Evolutionary conservation across 371 early-diverging fungal genomes (phyloP).

Genomic region (Nematocida sp.): DNA sequence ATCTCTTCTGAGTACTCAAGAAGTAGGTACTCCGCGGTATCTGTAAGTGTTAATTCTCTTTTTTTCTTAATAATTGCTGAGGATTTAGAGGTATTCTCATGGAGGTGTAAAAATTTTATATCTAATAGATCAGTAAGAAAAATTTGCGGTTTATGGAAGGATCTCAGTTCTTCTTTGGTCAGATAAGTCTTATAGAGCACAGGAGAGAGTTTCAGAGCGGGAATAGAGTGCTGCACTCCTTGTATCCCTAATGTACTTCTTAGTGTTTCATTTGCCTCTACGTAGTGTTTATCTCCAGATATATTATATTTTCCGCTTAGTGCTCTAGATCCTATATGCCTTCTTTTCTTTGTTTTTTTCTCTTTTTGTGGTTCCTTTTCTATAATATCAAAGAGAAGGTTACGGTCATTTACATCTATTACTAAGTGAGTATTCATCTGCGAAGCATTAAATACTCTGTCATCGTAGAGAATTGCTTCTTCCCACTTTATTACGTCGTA

Average conservation of each 20-base stretch:
- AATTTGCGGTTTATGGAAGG: conserved; percentile 83
- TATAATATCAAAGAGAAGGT: conserved; percentile 66
- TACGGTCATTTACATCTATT: conserved; percentile 65
- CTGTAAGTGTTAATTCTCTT: conserved; percentile 80
- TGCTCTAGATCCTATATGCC: conserved; percentile 49
- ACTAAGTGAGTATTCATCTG: conserved; percentile 54
- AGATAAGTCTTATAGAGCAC: conserved; percentile 80
- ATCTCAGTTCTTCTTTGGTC: conserved; percentile 77
- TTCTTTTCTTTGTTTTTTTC: conserved; percentile 59
- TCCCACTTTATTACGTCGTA: conserved; percentile 65
- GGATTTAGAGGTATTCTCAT: conserved; percentile 29
- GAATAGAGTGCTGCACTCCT: conserved; percentile 79
- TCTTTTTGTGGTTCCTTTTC: conserved; percentile 60
- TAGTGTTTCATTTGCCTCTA: conserved; percentile 69
- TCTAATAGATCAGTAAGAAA: conserved; percentile 67
- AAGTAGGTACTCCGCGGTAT: conserved; percentile 75
- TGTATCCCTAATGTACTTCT: conserved; percentile 76
- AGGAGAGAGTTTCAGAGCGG: conserved; percentile 79
- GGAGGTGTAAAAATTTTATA: conserved; percentile 10
- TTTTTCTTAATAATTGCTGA: conserved; percentile 76
- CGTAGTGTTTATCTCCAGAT: conserved; percentile 87
- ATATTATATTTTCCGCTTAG: conserved; percentile 77
- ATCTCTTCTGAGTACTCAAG: conserved; percentile 93
- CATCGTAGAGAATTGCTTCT: conserved; percentile 64
- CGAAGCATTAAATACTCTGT: background rate